phyloP scores from a whole-genome alignment of 2,329 filamentous ascomycete species.

The Aspergillus sp. region DNA sequence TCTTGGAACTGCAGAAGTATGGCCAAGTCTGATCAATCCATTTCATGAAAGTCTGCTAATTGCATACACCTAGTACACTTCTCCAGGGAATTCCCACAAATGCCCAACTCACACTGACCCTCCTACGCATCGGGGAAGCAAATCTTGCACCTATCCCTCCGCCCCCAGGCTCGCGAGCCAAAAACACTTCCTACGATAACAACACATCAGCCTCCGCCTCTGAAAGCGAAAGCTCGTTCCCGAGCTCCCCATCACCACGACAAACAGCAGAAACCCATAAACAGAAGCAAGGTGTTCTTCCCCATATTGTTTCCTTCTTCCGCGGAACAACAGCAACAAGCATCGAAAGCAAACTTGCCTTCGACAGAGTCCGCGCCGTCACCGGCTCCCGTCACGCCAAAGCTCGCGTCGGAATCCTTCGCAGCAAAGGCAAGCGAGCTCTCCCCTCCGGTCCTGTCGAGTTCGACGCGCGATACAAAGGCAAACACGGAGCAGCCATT shows the following conservation, averaged over 20 bases:
- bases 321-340: slow-evolving; percentile 63
- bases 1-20: slow-evolving; percentile 63
- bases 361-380: slow-evolving; percentile 63
- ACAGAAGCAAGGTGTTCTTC: neutral
- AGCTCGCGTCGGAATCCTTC: slow-evolving; percentile 64
- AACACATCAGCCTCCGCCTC: slow-evolving; percentile 50
- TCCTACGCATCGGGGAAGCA: slow-evolving; percentile 72
- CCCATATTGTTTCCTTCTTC: slow-evolving; percentile 55
- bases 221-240: slow-evolving; percentile 58
- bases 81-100: slow-evolving; percentile 81
- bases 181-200: slow-evolving; percentile 20
- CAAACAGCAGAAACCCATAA: slow-evolving; percentile 14
- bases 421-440: slow-evolving; percentile 33
- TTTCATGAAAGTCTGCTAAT: slow-evolving; percentile 10
- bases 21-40: neutral
- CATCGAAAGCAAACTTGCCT: slow-evolving; percentile 64
- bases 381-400: slow-evolving; percentile 56
- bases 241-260: slow-evolving; percentile 41
- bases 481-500: slow-evolving; percentile 64
- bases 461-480: slow-evolving; percentile 63
- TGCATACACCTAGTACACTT: slow-evolving; percentile 49
- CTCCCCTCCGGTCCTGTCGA: slow-evolving; percentile 59
- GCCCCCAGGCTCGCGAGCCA: slow-evolving; percentile 35
- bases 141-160: slow-evolving; percentile 73
- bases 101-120: slow-evolving; percentile 71